Percentiles rank a stretch among this genome's conserved stretches.
Evolutionary conservation across 2,329 filamentous ascomycete species (phyloP).

Genomic region (Stemphylium vesicarium): DNA sequence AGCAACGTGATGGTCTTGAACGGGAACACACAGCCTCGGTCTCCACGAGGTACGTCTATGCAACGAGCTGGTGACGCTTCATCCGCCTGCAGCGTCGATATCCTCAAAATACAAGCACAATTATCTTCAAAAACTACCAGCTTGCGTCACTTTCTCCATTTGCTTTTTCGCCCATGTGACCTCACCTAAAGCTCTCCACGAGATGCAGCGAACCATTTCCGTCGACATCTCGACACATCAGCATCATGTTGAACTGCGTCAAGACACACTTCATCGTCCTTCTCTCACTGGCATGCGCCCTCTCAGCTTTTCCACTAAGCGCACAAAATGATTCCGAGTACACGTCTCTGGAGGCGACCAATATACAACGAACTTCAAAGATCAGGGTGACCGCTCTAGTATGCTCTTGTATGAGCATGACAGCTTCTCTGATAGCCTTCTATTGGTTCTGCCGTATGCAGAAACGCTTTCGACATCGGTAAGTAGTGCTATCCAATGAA

Average conservation of each 20-base stretch:
- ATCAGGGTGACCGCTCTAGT: constrained; percentile 46
- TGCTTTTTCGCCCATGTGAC: constrained; percentile 3
- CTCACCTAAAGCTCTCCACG: background rate
- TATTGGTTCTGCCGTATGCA: constrained; percentile 79
- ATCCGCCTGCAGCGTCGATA: constrained; percentile 28
- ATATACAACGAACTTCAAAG: constrained; percentile 26
- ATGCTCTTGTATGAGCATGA: constrained; percentile 60
- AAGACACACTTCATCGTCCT: background rate
- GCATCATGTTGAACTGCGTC: background rate
- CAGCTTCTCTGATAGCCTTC: constrained; percentile 62
- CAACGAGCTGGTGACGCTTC: constrained; percentile 20
- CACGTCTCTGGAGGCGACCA: constrained; percentile 1
- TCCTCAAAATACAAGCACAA: background rate
- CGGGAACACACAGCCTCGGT: background rate
- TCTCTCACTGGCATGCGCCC: background rate
- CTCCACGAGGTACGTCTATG: constrained; percentile 20
- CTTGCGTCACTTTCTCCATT: background rate
- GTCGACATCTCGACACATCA: background rate
- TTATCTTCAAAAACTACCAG: background rate
- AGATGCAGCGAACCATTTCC: background rate
- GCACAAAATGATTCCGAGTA: constrained; percentile 3
- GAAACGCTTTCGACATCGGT: constrained; percentile 76
- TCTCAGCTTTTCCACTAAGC: constrained; percentile 1
- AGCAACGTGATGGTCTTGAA: background rate
- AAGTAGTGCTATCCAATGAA: constrained; percentile 37